These are phyloP conservation scores for Furcasterigmium furcatum DNA, from an alignment of 2,329 filamentous ascomycete species.

Conservation along the genomic window DNA sequence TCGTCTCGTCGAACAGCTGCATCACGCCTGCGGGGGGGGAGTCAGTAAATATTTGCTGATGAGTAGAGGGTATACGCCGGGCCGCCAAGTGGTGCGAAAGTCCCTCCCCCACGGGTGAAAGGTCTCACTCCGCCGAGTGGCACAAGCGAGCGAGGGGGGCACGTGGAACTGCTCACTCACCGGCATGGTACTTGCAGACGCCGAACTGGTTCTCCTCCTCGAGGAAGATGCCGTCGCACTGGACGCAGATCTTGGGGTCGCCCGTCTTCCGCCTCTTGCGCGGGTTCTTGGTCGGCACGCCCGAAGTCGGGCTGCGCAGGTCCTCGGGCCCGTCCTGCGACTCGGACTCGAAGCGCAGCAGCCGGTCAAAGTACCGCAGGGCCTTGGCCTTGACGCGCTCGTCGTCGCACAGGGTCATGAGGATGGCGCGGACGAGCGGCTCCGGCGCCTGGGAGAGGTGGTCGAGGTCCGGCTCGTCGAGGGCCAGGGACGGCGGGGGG, in stretches of 20 bases:
- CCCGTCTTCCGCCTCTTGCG: slow-evolving; percentile 7
- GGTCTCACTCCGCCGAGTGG: neutral
- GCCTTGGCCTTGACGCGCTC: slow-evolving; percentile 6
- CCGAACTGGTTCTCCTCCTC: slow-evolving; percentile 11
- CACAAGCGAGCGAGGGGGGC: no score
- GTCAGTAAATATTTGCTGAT: neutral
- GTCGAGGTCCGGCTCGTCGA: slow-evolving; percentile 6
- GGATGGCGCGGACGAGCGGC: slow-evolving; percentile 9
- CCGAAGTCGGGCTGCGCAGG: slow-evolving; percentile 4
- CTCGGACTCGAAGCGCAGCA: slow-evolving; percentile 7
- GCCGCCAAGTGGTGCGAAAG: no score
- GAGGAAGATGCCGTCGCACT: slow-evolving; percentile 13
- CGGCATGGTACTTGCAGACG: slow-evolving; percentile 10
- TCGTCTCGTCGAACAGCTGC: slow-evolving; percentile 10
- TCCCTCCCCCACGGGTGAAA: no score
- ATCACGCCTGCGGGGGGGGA: slow-evolving; percentile 7
- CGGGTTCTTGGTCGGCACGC: neutral
- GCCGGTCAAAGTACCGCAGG: slow-evolving; percentile 9
- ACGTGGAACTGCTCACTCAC: no score
- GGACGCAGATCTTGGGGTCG: slow-evolving; percentile 11
- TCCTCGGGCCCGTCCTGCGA: slow-evolving; percentile 1
- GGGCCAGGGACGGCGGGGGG: neutral
- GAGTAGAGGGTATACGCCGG: no score
- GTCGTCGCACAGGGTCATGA: slow-evolving; percentile 12
- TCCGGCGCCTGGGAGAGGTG: slow-evolving; percentile 10